Base-by-base conservation (phyloP, 768 basidiomycete species). In the Mycena albidolilacea region DNA sequence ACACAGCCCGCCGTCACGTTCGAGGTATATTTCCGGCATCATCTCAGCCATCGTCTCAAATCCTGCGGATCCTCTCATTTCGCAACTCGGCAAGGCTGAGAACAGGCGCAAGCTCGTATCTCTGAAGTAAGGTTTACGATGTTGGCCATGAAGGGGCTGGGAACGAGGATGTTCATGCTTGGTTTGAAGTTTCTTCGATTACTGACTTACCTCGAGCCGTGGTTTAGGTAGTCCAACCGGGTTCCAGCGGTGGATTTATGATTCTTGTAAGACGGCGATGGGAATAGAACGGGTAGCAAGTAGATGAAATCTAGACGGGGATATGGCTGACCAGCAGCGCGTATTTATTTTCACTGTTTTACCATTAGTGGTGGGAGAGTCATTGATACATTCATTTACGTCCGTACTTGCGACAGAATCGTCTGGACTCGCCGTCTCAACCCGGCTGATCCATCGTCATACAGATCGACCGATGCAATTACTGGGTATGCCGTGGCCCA, bases 241-340 rank as follows among this genome's bases (percentile, higher is more conserved):
- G 81, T 94, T 94, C 92, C 93, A 95, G 87, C 94, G 93, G 94
- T 95, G 94, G 93, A 95, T 96, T 83, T 96, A 95, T 81, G 95
- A 96, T 81, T 86, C 89, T 61, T 95, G 95, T 90, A 95, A 96
- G 87, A 70, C 89, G n/a, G 80, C 91, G 62, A 93, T 95, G 92
- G 94, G 94, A 79, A 87, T 95, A 82, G 94, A 94, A 94, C 94
- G 50, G 94, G 94, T 85, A 94, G 94, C 81, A 95, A 95, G 85
- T 95, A 92, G 50, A 46, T 21, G 30, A 30, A 30, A 30, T 30
- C 30, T 30, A 30, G 41, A 43, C 41, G 41, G 41, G 7, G 41
- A 43, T 43, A 43, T 14, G 41, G 30, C 4, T 30, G 30, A 30
- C 30, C 30, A 30, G 30, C 30, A 30, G 30, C 30, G 30, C 30